Base-by-base conservation (phyloP, 495 filamentous ascomycete species). In the Pseudomonodictys pantanalensis region DNA sequence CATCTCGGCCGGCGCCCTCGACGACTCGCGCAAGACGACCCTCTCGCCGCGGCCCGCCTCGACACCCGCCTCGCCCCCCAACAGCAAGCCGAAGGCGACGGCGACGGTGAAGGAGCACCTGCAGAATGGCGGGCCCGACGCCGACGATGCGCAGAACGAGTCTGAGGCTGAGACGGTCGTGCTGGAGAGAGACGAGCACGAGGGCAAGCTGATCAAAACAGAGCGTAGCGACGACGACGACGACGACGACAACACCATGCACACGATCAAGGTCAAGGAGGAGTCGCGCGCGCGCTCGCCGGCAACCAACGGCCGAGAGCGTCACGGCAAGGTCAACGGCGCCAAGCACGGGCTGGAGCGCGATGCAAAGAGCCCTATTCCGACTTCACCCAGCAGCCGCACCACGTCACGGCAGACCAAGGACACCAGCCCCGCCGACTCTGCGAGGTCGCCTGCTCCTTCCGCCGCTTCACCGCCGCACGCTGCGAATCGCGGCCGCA, bases 131-230 rank as follows among this genome's bases (percentile, higher is more conserved):
- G 43, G 58, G 43, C 54, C 50, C 51, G 46, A 39, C 48, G 35
- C 35, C 45, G 62, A 62, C 30, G 52, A 64, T 30, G 58, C 33
- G 25, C 18, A 29, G 49, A 60, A 67, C 39, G 67, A 69, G 51
- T 64, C 60, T 25, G 67, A 69, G 43, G 64, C 64, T n/a, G 67
- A 69, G 52, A 69, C 67, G n/a, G 60, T 64, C 35, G 56, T 69
- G 41, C 59, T 67, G 33, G 32, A 26, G 4, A 18, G 53, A 18
- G 46, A 30, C 26, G 41, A 23, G 17, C 28, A 32, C 20, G 26
- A 58, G 43, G 59, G 29, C 25, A 48, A 49, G 30, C 32, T 45
- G 20, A 59, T 68, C 53, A 69, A 66, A 56, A 52, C 23, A n/a
- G 66, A 69, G 47, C 58, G 58, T 39, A 42, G 33, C 53, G 64